These are phyloP conservation scores for Prunus fruticosa DNA, from an alignment of 306 rosid genomes.

Conservation along the genomic window DNA sequence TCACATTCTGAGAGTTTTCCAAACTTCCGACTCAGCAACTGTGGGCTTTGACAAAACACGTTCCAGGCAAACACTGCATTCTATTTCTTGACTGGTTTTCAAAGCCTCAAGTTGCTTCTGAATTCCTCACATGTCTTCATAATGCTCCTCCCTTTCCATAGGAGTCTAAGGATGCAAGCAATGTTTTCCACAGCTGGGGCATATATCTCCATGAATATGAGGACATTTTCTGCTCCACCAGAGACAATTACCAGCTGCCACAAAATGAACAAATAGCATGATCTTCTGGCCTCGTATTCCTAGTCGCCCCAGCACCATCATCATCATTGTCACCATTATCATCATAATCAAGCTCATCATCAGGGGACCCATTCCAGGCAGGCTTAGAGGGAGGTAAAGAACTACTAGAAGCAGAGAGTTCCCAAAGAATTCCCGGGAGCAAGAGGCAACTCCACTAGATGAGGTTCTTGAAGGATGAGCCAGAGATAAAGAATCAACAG, in stretches of 20 bases:
- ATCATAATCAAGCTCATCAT: constrained; percentile 32
- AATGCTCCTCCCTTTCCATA: constrained; percentile 88
- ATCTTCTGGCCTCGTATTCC: constrained; percentile 52
- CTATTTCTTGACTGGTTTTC: constrained; percentile 88
- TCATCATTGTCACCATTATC: constrained; percentile 31
- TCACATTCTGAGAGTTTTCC: constrained; percentile 94
- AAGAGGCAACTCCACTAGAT: constrained; percentile 38
- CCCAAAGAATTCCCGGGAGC: constrained; percentile 22
- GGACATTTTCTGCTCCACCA: constrained; percentile 81
- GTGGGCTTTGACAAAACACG: constrained; percentile 84
- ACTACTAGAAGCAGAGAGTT: constrained; percentile 41
- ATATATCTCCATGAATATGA: constrained; percentile 84
- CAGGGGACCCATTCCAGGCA: constrained; percentile 51
- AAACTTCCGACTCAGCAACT: constrained; percentile 80
- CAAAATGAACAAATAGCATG: constrained; percentile 84
- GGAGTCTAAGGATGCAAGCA: constrained; percentile 90
- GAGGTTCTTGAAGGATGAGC: constrained; percentile 30
- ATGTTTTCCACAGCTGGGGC: constrained; percentile 79
- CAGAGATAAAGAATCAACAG: constrained; percentile 40
- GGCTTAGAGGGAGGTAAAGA: constrained; percentile 42
- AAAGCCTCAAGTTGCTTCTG: constrained; percentile 82
- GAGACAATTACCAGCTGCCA: constrained; percentile 96
- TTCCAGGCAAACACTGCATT: constrained; percentile 95
- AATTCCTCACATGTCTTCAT: constrained; percentile 58
- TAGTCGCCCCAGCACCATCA: constrained; percentile 40